Evolutionary conservation across 306 rosid genomes (phyloP).

Genomic region (Casuarina glauca): DNA sequence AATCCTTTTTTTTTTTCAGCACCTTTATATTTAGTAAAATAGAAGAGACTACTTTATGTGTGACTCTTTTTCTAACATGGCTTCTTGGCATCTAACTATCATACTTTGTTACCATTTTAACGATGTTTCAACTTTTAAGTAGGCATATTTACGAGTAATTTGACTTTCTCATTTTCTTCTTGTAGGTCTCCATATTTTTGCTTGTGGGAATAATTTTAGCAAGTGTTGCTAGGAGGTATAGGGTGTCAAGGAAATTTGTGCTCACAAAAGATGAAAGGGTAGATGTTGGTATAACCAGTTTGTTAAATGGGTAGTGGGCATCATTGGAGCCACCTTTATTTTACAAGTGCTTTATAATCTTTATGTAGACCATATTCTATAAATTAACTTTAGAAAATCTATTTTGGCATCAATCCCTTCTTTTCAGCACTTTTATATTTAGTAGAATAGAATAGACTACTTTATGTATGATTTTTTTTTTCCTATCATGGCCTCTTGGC

Average conservation of each 20-base stretch:
- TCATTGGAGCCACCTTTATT: conserved; percentile 53
- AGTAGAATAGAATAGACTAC: no score
- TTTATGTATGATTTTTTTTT: no score
- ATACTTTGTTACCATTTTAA: not conserved
- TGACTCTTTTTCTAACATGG: no score
- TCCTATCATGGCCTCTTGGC: no score
- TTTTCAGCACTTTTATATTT: no score
- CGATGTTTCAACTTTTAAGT: not conserved
- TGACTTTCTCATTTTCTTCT: conserved; percentile 16
- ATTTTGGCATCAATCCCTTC: no score
- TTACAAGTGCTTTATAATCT: conserved; percentile 52
- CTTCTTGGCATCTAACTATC: no score
- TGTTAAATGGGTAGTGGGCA: conserved; percentile 81
- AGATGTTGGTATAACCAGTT: conserved; percentile 69
- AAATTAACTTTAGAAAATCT: not conserved
- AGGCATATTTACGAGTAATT: not conserved
- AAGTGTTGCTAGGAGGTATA: conserved; percentile 83
- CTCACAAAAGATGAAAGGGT: conserved; percentile 74
- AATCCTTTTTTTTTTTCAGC: no score
- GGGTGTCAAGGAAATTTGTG: conserved; percentile 77
- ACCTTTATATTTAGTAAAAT: no score
- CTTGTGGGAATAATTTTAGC: conserved; percentile 61
- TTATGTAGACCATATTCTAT: not conserved
- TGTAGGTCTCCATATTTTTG: conserved; percentile 62
- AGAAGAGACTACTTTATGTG: no score